Percentiles rank a stretch among this genome's conserved stretches.
phyloP scores from a whole-genome alignment of 2,329 filamentous ascomycete species.

The Oidium heveae region DNA sequence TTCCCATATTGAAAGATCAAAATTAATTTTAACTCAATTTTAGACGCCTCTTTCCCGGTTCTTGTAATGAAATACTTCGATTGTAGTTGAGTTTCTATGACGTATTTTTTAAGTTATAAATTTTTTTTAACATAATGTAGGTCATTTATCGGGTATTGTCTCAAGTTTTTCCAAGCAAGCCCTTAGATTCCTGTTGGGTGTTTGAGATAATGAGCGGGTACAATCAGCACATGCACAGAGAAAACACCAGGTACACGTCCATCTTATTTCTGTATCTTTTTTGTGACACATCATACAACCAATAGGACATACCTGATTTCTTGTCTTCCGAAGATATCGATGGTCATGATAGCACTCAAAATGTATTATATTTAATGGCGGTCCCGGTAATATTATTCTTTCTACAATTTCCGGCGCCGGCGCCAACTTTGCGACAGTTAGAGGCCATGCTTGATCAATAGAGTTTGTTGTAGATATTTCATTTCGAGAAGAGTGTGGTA shows the following conservation, averaged over 20 bases:
- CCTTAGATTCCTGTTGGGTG: slow-evolving; percentile 9
- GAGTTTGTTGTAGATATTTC: too few relatives aligned
- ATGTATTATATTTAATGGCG: slow-evolving; percentile 8
- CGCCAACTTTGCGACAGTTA: too few relatives aligned
- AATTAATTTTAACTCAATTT: too few relatives aligned
- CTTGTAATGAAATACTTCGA: too few relatives aligned
- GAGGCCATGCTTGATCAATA: too few relatives aligned
- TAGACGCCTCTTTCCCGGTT: too few relatives aligned
- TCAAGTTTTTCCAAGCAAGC: slow-evolving; percentile 1
- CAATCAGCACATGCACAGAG: slow-evolving; percentile 12
- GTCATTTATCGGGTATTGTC: background rate
- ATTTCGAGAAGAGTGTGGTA: too few relatives aligned
- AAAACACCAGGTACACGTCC: slow-evolving; percentile 14
- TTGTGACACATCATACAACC: slow-evolving; percentile 13
- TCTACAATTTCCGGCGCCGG: too few relatives aligned
- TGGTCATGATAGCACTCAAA: slow-evolving; percentile 13
- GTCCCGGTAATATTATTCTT: slow-evolving; percentile 6
- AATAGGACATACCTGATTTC: slow-evolving; percentile 11
- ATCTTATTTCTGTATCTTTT: slow-evolving; percentile 10
- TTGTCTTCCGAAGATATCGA: slow-evolving; percentile 10
- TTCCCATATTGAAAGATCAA: too few relatives aligned
- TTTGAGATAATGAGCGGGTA: slow-evolving; percentile 9
- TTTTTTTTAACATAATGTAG: too few relatives aligned
- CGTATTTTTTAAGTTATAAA: too few relatives aligned
- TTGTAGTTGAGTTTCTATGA: too few relatives aligned